Conservation (phyloP, 805 yeast genomes). For the Nakazawaea wickerhamii region DNA sequence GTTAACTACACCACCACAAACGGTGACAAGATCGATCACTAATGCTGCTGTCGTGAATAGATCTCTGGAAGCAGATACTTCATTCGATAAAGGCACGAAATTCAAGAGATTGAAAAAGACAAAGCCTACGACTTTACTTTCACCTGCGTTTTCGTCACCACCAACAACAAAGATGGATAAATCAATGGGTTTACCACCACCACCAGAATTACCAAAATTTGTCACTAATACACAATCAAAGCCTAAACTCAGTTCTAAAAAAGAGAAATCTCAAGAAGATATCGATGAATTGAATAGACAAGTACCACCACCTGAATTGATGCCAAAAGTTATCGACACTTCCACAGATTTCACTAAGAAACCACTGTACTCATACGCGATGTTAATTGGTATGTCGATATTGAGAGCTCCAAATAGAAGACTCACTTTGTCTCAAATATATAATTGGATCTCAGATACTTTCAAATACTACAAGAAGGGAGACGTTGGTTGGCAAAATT, state of each 20-base stretch:
- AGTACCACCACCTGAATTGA: slow-evolving; percentile 31
- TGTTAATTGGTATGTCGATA: slow-evolving; percentile 89
- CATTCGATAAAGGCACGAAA: neutral
- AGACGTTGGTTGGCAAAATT: slow-evolving; percentile 96
- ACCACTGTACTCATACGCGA: slow-evolving; percentile 94
- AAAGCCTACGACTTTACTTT: slow-evolving; percentile 18
- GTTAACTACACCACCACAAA: slow-evolving; percentile 34
- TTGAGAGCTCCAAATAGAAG: slow-evolving; percentile 69
- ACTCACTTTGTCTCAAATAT: slow-evolving; percentile 77
- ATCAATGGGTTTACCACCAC: slow-evolving; percentile 9
- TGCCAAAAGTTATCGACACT: slow-evolving; percentile 44
- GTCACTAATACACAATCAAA: slow-evolving; percentile 12
- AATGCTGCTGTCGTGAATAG: slow-evolving; percentile 15
- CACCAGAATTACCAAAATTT: slow-evolving; percentile 14
- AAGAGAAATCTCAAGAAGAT: slow-evolving; percentile 14
- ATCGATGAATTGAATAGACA: slow-evolving; percentile 15
- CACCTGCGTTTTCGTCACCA: slow-evolving; percentile 46
- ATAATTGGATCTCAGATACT: slow-evolving; percentile 85
- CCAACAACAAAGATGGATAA: slow-evolving; percentile 6
- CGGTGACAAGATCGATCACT: slow-evolving; percentile 18
- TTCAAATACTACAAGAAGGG: slow-evolving; percentile 77
- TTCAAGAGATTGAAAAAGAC: slow-evolving; percentile 6
- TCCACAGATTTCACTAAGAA: slow-evolving; percentile 40
- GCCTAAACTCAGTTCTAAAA: slow-evolving; percentile 16
- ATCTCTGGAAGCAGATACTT: neutral